Evolutionary conservation across 129 eudicot species (phyloP), one percentile per base, ranked within the genome.

Genomic region (Escallonia rubra): DNA sequence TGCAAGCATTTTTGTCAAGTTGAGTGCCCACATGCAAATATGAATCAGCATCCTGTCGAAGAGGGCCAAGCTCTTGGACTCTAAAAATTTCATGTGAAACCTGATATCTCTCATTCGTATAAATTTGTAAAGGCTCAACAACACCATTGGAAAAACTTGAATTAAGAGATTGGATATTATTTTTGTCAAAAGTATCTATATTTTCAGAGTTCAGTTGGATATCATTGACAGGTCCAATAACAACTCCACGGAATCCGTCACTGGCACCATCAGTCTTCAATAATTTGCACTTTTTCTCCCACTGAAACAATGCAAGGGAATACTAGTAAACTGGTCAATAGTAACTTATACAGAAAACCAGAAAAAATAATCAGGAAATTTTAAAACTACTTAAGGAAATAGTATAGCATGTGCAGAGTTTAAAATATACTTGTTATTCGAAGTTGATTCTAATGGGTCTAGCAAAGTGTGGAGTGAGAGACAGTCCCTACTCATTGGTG

Each of bases 51-150:
- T 59, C 77, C 60, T 73, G 78, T 45, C 63, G 47, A 47, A 70
- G 70, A 76, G 77, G 63, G 58, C 76, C 80, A 61, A 61, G 66
- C 57, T 79, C 78, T 48, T 77, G 63, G 64, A 69, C 84, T 49
- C 75, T 46, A 56, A 79, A 70, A 10, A 57, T 5, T 59, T 82
- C 90, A 65, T 68, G 23, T 59, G 74, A 82, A 68, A 80, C 90
- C 91, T 83, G 92, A 75, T 78, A 71, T 58, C 81, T 80, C 96
- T 93, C 96, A 86, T 80, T 86, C 77, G 98, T 93, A 74, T 80
- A 76, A 76, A 80, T 79, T 82, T 86, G 98, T 93, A 93, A 89
- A 93, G 98, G 98, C 61, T 75, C 73, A 93, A 93, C 73, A 89
- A 93, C 96, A 89, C 67, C 74, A 75, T 89, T 82, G 64, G 79